phyloP scores from a whole-genome alignment of 2,329 filamentous ascomycete genomes.

The Camillea tinctor region DNA sequence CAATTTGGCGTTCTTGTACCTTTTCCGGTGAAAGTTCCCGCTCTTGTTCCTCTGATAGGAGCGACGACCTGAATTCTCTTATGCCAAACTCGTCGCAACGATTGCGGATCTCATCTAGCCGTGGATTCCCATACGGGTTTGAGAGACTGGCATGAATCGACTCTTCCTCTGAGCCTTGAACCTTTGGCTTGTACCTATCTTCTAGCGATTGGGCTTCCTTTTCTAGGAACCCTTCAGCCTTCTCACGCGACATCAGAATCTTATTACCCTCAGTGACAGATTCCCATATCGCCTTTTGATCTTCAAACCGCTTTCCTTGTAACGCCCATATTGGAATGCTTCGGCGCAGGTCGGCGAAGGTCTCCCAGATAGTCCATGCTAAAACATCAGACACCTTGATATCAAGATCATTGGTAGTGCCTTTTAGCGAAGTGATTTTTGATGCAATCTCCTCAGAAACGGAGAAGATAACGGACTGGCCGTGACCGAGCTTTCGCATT shows the following conservation, averaged over 20 bases:
- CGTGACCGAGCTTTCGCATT: constrained; percentile 66
- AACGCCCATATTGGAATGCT: constrained; percentile 59
- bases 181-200: constrained; percentile 43
- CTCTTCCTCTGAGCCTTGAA: constrained; percentile 2
- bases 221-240: constrained; percentile 51
- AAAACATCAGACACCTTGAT: constrained; percentile 57
- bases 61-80: constrained; percentile 29
- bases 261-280: not conserved
- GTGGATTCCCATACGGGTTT: constrained; percentile 18
- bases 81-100: constrained; percentile 39
- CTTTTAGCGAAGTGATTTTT: not conserved
- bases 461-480: constrained; percentile 64
- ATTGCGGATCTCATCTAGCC: constrained; percentile 26
- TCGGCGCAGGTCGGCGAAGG: constrained; percentile 46
- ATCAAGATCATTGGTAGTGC: not conserved
- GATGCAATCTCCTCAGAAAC: constrained; percentile 54
- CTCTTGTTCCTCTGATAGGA: constrained; percentile 65
- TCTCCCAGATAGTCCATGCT: constrained; percentile 58
- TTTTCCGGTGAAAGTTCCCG: constrained; percentile 64
- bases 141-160: not conserved
- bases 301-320: constrained; percentile 54
- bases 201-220: constrained; percentile 52
- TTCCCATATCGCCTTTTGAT: constrained; percentile 39
- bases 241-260: constrained; percentile 16
- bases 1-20: constrained; percentile 40